Evolutionary conservation across 192 early-diverging fungal species (phyloP).

Genomic region (Physocladia obscura): DNA sequence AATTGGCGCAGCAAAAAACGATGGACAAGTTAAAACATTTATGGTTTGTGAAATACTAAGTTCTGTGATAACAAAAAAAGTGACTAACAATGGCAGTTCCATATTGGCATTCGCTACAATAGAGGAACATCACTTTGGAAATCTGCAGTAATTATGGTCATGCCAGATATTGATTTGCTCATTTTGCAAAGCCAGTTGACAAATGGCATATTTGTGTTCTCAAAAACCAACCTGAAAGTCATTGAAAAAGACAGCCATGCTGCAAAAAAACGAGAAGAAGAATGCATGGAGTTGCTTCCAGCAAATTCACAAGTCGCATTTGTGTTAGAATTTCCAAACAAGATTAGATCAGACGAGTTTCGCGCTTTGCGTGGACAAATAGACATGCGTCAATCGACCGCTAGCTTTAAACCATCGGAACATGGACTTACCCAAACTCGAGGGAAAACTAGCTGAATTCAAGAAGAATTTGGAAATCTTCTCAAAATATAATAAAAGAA

Average conservation of each 20-base stretch:
- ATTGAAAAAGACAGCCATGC: not conserved
- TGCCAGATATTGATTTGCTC: not conserved
- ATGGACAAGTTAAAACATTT: not conserved
- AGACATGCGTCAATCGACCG: no score
- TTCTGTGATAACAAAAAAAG: not conserved
- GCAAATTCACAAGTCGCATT: not conserved
- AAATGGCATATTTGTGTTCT: not conserved
- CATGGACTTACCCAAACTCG: no score
- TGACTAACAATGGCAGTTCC: not conserved
- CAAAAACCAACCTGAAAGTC: not conserved
- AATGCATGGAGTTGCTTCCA: not conserved
- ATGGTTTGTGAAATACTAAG: not conserved
- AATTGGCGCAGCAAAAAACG: not conserved
- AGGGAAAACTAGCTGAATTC: no score
- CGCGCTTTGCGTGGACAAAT: not conserved
- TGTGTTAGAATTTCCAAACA: not conserved
- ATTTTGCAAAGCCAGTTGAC: not conserved
- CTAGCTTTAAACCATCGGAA: no score
- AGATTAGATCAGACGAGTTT: not conserved
- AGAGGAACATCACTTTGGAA: not conserved
- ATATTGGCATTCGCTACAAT: not conserved
- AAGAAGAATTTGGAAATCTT: no score
- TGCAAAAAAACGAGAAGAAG: not conserved
- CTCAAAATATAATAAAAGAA: no score
- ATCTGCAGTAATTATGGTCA: not conserved